A percentile compares a stretch with the other conserved stretches of the same genome.
These are phyloP conservation scores for Primulina eburnea DNA, from an alignment of 257 asterid species.

Conservation along the genomic window DNA sequence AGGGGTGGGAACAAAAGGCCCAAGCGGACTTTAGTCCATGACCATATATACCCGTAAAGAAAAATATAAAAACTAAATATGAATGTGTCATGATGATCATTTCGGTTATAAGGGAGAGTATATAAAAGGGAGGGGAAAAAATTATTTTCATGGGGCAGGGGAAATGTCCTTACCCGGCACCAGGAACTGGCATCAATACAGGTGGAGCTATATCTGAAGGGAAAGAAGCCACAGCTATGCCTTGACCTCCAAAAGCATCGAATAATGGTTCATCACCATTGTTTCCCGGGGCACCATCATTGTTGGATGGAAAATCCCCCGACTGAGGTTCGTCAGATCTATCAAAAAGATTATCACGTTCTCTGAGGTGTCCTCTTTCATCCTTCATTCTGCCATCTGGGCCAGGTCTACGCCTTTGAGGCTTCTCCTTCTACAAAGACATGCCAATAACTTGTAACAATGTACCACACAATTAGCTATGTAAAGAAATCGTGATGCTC, in stretches of 20 bases:
- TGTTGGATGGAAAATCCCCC: conserved; percentile 55
- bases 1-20: conserved; percentile 98
- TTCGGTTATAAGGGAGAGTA: background rate
- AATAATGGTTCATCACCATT: conserved; percentile 77
- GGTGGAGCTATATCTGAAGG: conserved; percentile 89
- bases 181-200: conserved; percentile 98
- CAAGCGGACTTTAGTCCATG: conserved; percentile 71
- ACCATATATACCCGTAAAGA: conserved; percentile 12
- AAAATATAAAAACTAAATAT: background rate
- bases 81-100: background rate
- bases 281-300: conserved; percentile 53
- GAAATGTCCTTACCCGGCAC: conserved; percentile 74
- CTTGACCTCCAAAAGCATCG: conserved; percentile 81
- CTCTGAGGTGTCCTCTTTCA: conserved; percentile 77
- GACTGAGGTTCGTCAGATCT: conserved; percentile 64
- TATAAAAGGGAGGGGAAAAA: background rate
- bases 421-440: conserved; percentile 72
- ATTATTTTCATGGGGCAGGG: background rate
- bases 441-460: conserved; percentile 15
- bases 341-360: conserved; percentile 65
- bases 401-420: conserved; percentile 67
- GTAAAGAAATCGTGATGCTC: background rate
- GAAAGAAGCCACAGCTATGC: conserved; percentile 68
- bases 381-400: conserved; percentile 65
- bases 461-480: background rate